These are phyloP conservation scores for Mucor indicus DNA, from an alignment of 371 early-diverging fungal genomes.

Conservation along the genomic window DNA sequence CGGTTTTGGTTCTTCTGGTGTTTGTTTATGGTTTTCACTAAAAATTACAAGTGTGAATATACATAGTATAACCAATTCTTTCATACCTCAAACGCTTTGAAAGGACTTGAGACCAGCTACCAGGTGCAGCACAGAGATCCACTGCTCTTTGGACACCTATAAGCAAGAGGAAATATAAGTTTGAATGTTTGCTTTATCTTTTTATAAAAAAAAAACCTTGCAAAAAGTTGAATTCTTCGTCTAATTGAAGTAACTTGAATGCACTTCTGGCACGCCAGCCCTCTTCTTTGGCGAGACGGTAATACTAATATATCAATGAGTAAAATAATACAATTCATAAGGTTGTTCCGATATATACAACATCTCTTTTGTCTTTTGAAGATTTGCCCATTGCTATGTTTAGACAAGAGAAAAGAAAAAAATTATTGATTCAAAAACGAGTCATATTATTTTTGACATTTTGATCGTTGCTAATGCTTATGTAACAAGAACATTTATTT, in stretches of 20 bases:
- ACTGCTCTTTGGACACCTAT: constrained; percentile 87
- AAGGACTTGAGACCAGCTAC: constrained; percentile 99
- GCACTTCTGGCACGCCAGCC: constrained; percentile 98
- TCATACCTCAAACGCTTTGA: constrained; percentile 49
- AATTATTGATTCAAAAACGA: too few species aligned
- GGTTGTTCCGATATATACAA: constrained; percentile 36
- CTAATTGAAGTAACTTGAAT: constrained; percentile 93
- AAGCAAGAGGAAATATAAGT: not conserved
- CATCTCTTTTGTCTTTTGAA: constrained; percentile 94
- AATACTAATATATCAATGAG: constrained; percentile 59
- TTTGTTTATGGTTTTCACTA: constrained; percentile 59
- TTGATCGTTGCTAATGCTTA: too few species aligned
- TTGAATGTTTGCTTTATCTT: not conserved
- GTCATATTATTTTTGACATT: too few species aligned
- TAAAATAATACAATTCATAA: not conserved
- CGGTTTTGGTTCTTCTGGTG: constrained; percentile 51
- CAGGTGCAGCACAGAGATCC: constrained; percentile 99
- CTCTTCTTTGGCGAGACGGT: constrained; percentile 94
- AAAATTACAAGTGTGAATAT: not conserved
- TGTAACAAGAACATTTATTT: too few species aligned
- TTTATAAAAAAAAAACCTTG: constrained; percentile 39
- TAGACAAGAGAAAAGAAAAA: too few species aligned
- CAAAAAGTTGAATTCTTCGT: constrained; percentile 67
- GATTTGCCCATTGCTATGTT: constrained; percentile 85
- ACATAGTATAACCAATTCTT: not conserved